A percentile compares a stretch with the other conserved stretches of the same genome.
These are phyloP conservation scores for Penstemon davidsonii DNA, from an alignment of 257 asterid species.

Conservation along the genomic window DNA sequence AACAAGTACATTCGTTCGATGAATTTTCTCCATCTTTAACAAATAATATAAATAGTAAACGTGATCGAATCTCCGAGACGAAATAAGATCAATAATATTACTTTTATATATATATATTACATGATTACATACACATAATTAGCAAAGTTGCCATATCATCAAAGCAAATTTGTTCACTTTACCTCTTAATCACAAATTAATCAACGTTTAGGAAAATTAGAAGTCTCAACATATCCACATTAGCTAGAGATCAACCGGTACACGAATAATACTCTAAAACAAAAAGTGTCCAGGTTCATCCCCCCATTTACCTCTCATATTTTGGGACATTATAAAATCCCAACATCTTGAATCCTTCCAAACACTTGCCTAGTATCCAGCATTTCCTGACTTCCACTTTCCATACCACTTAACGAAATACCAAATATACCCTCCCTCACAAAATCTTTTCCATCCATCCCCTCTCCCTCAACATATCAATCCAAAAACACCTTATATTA, in stretches of 20 bases:
- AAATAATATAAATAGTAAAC: too few relatives aligned
- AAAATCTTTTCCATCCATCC: background rate
- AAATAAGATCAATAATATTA: too few relatives aligned
- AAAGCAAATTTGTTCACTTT: background rate
- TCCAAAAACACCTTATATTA: slow-evolving; percentile 24
- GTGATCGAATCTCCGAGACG: too few relatives aligned
- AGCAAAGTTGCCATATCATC: background rate
- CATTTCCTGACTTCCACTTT: background rate
- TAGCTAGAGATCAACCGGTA: slow-evolving; percentile 24
- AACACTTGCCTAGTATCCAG: slow-evolving; percentile 10
- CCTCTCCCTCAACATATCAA: background rate
- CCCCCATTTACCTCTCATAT: slow-evolving; percentile 29
- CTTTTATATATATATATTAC: too few relatives aligned
- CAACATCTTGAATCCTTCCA: slow-evolving; percentile 26
- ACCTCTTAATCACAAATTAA: background rate
- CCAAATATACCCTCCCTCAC: background rate
- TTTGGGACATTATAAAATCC: slow-evolving; percentile 25
- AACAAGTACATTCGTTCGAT: too few relatives aligned
- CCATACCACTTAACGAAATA: background rate
- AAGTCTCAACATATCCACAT: slow-evolving; percentile 8
- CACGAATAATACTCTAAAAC: background rate
- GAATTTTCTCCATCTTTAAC: too few relatives aligned
- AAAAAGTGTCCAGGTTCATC: slow-evolving; percentile 63
- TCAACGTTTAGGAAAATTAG: background rate
- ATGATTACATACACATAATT: too few relatives aligned